Base-by-base conservation (phyloP, 176 grass and related monocot species). In the Cenchrus fungigraminus region DNA sequence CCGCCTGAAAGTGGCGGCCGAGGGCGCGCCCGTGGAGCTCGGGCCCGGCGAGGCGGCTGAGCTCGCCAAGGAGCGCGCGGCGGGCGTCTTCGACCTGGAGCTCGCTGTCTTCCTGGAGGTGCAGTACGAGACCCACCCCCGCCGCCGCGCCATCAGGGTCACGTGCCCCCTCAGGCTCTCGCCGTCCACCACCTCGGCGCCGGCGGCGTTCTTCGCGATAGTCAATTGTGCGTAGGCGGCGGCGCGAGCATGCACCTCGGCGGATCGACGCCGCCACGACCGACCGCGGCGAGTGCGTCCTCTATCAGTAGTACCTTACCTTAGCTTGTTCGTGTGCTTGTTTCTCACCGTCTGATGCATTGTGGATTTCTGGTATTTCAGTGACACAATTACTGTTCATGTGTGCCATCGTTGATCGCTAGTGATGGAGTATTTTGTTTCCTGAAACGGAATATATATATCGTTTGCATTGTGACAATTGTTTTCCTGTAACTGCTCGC, bases 61-160 rank as follows among this genome's bases (percentile, higher is more conserved):
- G 69, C 6, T 72, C 69, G 45, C 69, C n/a, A 28, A n/a, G 69
- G 45, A 72, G 69, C 13, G 45, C 45, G 69, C 69, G 20, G 69
- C 69, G 42, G 43, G 68, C 42, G 68, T 22, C 8, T 71, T 71
- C 42, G 9, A 47, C 42, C 68, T 71, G 43, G 68, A 71, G 68
- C 68, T 71, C 40, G 43, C 10, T 43, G 68, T 71, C 19, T 9
- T 5, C 17, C 42, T 42, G 4, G 17, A 71, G 68, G 19, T 46
- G 19, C 44, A 4, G 42, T 71, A 71, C 68, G 40, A 22, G 68
- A 43, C 68, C 17, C 68, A 47, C 42, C 43, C 1, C 17, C 42
- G 19, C 43, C 40, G 43, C 17, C 68, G 43, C 15, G 45, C 17
- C 17, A 6, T 71, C 68, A n/a, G 2, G 42, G 68, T 20, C 8